These are phyloP conservation scores for Candida odintsovae DNA, from an alignment of 805 yeast genomes.

Conservation along the genomic window DNA sequence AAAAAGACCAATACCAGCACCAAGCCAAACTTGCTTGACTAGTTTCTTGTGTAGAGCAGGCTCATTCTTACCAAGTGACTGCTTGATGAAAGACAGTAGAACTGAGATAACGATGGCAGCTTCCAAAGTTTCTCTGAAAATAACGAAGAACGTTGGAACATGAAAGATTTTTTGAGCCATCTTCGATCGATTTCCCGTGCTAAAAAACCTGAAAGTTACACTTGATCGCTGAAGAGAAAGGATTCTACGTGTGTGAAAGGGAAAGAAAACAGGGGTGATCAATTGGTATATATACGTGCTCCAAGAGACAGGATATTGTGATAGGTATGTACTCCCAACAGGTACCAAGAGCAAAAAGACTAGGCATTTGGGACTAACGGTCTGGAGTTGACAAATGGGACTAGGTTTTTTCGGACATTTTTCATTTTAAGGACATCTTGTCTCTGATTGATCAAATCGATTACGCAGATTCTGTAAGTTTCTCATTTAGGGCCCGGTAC, in stretches of 20 bases:
- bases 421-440: neutral
- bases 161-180: constrained; percentile 18
- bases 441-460: constrained; percentile 1
- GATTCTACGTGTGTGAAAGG: too few species aligned
- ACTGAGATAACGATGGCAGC: constrained; percentile 91
- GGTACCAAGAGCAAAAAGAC: neutral
- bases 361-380: neutral
- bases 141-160: constrained; percentile 72
- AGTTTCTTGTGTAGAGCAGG: constrained; percentile 52
- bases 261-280: neutral
- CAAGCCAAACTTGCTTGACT: constrained; percentile 78
- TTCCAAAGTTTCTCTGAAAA: constrained; percentile 90
- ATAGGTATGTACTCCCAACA: neutral
- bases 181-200: too few species aligned
- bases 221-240: too few species aligned
- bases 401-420: neutral
- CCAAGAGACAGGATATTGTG: neutral
- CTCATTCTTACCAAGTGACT: constrained; percentile 62
- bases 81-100: constrained; percentile 83
- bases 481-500: neutral
- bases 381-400: neutral
- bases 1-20: constrained; percentile 66
- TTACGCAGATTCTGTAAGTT: neutral
- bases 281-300: neutral
- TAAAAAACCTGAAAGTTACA: too few species aligned